These are phyloP conservation scores for Meyerozyma guilliermondii DNA, from an alignment of 1,139 yeast genomes.

Conservation along the genomic window DNA sequence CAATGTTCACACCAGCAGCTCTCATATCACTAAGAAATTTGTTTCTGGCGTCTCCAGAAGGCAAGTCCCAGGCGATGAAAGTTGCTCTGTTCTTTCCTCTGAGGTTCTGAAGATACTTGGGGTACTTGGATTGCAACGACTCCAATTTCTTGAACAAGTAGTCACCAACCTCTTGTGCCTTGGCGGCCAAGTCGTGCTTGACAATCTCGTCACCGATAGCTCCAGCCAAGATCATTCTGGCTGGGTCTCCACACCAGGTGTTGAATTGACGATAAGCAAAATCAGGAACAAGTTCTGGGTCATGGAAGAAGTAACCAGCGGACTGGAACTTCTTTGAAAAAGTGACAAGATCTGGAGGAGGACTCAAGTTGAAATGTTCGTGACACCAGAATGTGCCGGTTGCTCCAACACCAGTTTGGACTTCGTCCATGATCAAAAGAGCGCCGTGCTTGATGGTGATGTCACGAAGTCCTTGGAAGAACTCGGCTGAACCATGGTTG, in stretches of 20 bases:
- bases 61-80: slow-evolving; percentile 73
- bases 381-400: slow-evolving; percentile 86
- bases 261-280: slow-evolving; percentile 78
- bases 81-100: slow-evolving; percentile 77
- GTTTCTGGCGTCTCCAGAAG: slow-evolving; percentile 50
- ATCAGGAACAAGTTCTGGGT: slow-evolving; percentile 65
- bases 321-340: slow-evolving; percentile 84
- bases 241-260: slow-evolving; percentile 92
- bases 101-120: slow-evolving; percentile 46
- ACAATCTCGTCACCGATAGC: slow-evolving; percentile 61
- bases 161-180: slow-evolving; percentile 57
- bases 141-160: slow-evolving; percentile 55
- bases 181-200: slow-evolving; percentile 52
- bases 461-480: slow-evolving; percentile 76
- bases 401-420: slow-evolving; percentile 85
- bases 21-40: slow-evolving; percentile 54
- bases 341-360: slow-evolving; percentile 78
- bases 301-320: slow-evolving; percentile 76
- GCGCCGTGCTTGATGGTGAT: slow-evolving; percentile 64
- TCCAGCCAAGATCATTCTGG: slow-evolving; percentile 67
- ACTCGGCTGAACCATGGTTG: slow-evolving; percentile 70
- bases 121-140: slow-evolving; percentile 46
- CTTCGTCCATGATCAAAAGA: slow-evolving; percentile 74
- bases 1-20: slow-evolving; percentile 64
- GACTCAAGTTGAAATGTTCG: slow-evolving; percentile 68